Conservation (phyloP, 2,329 filamentous ascomycete genomes). For the Diaporthe eres region DNA sequence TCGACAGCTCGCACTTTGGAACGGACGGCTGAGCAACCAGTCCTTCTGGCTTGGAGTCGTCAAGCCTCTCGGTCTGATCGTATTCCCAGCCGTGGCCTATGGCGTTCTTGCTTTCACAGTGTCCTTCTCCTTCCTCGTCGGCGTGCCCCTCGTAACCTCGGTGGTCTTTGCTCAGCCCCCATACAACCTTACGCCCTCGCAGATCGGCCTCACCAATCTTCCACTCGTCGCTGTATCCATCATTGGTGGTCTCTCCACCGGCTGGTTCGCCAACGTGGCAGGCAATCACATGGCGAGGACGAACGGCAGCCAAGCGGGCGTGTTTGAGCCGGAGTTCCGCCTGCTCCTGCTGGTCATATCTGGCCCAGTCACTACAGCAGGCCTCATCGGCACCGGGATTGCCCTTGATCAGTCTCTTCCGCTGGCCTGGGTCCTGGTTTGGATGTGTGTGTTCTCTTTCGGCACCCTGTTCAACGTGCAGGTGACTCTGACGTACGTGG, state of each 20-base stretch:
- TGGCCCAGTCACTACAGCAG: constrained; percentile 22
- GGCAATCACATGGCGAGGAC: constrained; percentile 25
- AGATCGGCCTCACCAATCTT: constrained; percentile 10
- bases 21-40: constrained; percentile 30
- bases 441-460: constrained; percentile 14
- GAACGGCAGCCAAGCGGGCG: constrained; percentile 17
- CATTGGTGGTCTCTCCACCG: constrained; percentile 12
- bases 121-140: constrained; percentile 26
- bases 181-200: constrained; percentile 9
- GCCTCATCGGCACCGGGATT: constrained; percentile 20
- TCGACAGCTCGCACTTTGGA: constrained; percentile 25
- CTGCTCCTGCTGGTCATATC: constrained; percentile 20
- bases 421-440: constrained; percentile 27
- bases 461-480: constrained; percentile 14
- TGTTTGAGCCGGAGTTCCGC: constrained; percentile 35
- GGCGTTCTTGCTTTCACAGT: constrained; percentile 19
- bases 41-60: constrained; percentile 26
- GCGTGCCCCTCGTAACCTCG: not conserved
- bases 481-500: constrained; percentile 26
- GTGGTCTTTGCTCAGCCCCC: constrained; percentile 10
- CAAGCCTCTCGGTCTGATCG: constrained; percentile 31
- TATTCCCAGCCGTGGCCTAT: constrained; percentile 25
- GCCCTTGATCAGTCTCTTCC: constrained; percentile 7
- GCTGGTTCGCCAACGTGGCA: constrained; percentile 1
- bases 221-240: not conserved